These are phyloP conservation scores for Sugiyamaella xylanicola DNA, from an alignment of 1,139 yeast genomes.

Conservation along the genomic window DNA sequence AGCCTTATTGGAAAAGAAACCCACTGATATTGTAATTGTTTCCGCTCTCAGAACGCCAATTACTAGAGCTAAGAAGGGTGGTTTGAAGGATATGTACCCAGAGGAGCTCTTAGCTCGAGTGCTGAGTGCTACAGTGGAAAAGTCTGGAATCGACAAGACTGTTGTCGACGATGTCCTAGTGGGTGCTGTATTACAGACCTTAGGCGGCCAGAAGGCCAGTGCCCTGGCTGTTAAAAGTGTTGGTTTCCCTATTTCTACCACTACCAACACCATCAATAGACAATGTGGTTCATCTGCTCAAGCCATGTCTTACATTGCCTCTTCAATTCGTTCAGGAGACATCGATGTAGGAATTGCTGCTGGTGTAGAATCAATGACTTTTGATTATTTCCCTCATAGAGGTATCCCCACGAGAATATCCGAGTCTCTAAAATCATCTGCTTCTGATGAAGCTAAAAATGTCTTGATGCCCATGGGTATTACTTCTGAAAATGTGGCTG, in stretches of 20 bases:
- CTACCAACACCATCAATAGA: constrained; percentile 47
- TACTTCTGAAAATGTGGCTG: constrained; percentile 45
- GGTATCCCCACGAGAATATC: constrained; percentile 44
- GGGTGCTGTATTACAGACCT: constrained; percentile 43
- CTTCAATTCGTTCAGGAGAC: constrained; percentile 43
- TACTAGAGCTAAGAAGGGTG: constrained; percentile 46
- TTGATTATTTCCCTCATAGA: constrained; percentile 48
- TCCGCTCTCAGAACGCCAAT: constrained; percentile 47
- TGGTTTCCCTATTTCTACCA: constrained; percentile 47
- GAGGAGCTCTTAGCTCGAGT: constrained; percentile 45
- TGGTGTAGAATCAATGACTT: constrained; percentile 52
- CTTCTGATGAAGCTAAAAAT: constrained; percentile 40
- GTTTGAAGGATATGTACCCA: constrained; percentile 44
- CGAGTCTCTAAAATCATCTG: constrained; percentile 33
- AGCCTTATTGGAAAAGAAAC: constrained; percentile 32
- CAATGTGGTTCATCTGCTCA: constrained; percentile 51
- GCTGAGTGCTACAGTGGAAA: constrained; percentile 41
- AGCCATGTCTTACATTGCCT: constrained; percentile 46
- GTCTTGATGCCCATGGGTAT: constrained; percentile 48
- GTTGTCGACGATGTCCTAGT: constrained; percentile 42
- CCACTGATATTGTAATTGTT: constrained; percentile 45
- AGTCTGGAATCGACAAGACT: constrained; percentile 39
- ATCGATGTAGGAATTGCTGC: constrained; percentile 47
- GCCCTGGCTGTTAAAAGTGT: constrained; percentile 43
- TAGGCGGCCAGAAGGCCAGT: constrained; percentile 44